Evolutionary conservation across 2,329 filamentous ascomycete genomes (phyloP), one percentile per base, ranked within the genome.

Genomic region (Fusarium pseudograminearum): DNA sequence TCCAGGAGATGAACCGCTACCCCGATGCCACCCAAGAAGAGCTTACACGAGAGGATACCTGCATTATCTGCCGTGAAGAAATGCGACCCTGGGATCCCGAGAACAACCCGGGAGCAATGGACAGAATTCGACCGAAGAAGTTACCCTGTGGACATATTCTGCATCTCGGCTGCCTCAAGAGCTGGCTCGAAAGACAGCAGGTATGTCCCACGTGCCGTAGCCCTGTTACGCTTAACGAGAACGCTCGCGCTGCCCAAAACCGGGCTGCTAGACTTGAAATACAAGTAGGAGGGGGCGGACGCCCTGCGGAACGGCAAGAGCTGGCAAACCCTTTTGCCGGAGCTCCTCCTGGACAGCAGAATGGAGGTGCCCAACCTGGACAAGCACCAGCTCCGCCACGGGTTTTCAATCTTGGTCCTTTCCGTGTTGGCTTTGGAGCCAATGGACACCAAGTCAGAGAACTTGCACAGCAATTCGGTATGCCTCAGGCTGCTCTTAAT

Each of bases 151-250:
- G 95, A 7, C 96, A 99, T 76, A 96, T 98, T 40, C 82, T 99
- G 40, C 96, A 99, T 79, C 92, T 98, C 70, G 91, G 94, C 48
- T 99, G 96, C 78, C 87, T 99, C 61, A 93, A 96, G 80, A 97
- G 94, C 78, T 99, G 96, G 96, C 86, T 99, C 30, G 96, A 99
- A 83, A 87, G 96, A 69, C 96, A 99, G 79, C 96, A 99, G 81
- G 94, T 97, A 34, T 99, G 96, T 78, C 96, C 96, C 9, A 99
- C 94, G 4, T 99, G 96, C 78, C 89, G 96, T 73, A 88, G 92
- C 52, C 90, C 95, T 18, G 96, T 97, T 18, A 77, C 76, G 10
- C 72, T 70, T 4, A 76, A 76, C 40, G 77, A 76, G 36, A 66
- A 69, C 14, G 53, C 65, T n/a, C 76, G 75, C 15, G 68, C 70